phyloP scores from a whole-genome alignment of 2,329 filamentous ascomycete species.

The Exophiala sideris region DNA sequence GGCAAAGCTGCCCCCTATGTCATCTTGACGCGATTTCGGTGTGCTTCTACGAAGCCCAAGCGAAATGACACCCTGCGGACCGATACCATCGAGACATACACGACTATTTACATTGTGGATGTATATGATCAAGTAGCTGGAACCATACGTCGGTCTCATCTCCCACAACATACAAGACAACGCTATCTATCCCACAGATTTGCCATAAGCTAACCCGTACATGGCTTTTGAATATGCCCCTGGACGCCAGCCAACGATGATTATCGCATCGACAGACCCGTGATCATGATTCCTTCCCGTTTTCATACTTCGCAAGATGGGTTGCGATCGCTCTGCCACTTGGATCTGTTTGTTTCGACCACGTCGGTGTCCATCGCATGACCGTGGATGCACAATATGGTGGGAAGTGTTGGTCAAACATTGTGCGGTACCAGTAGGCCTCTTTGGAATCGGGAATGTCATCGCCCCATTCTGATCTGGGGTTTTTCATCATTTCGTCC shows the following conservation, averaged over 20 bases:
- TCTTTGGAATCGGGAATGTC: slow-evolving; percentile 97
- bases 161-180: too few relatives aligned
- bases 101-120: too few relatives aligned
- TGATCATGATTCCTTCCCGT: slow-evolving; percentile 12
- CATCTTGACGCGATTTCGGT: too few relatives aligned
- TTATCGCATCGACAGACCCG: slow-evolving; percentile 5
- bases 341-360: slow-evolving; percentile 94
- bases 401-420: slow-evolving; percentile 99
- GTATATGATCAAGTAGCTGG: too few relatives aligned
- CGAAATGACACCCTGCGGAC: too few relatives aligned
- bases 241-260: slow-evolving; percentile 9
- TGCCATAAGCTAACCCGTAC: neutral
- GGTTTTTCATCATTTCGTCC: slow-evolving; percentile 98
- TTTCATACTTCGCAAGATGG: slow-evolving; percentile 69
- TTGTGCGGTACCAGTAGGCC: slow-evolving; percentile 96
- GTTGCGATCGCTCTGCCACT: slow-evolving; percentile 80
- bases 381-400: slow-evolving; percentile 86
- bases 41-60: too few relatives aligned
- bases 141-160: too few relatives aligned
- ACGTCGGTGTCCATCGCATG: slow-evolving; percentile 94
- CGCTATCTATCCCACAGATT: too few relatives aligned
- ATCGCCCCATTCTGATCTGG: slow-evolving; percentile 89
- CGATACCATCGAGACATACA: too few relatives aligned
- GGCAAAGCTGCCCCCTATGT: too few relatives aligned
- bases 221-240: neutral